A percentile compares a stretch with the other conserved stretches of the same genome.
Conservation (phyloP, 2,329 filamentous ascomycete species). For the Alternaria sp. region DNA sequence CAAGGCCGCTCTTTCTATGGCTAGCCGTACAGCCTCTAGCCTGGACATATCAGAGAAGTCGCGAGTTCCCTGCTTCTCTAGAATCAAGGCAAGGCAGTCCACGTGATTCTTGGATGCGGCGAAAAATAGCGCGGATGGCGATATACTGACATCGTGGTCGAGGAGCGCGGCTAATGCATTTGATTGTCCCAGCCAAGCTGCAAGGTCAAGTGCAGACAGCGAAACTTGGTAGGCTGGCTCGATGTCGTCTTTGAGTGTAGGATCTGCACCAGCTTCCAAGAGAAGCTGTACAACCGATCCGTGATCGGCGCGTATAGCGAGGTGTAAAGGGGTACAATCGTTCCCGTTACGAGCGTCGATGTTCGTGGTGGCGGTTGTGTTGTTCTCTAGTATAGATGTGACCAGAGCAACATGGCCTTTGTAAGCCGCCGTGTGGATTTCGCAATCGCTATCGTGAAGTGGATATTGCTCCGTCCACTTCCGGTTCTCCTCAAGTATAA, state of each 20-base stretch:
- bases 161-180: neutral
- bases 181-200: neutral
- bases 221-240: neutral
- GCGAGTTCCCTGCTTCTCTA: neutral
- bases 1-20: neutral
- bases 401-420: neutral
- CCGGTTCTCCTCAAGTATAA: neutral
- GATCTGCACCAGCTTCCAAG: neutral
- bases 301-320: neutral
- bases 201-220: neutral
- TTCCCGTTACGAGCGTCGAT: neutral
- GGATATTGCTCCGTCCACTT: neutral
- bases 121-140: neutral
- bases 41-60: neutral
- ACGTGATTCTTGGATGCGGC: neutral
- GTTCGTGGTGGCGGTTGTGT: neutral
- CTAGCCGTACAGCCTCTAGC: neutral
- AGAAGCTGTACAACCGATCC: neutral
- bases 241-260: neutral
- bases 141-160: neutral
- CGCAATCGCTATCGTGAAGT: neutral
- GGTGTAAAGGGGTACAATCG: neutral
- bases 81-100: neutral
- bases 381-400: neutral
- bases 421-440: neutral